Conservation (phyloP, 2,329 filamentous ascomycete species). For the Blastomyces percursus region DNA sequence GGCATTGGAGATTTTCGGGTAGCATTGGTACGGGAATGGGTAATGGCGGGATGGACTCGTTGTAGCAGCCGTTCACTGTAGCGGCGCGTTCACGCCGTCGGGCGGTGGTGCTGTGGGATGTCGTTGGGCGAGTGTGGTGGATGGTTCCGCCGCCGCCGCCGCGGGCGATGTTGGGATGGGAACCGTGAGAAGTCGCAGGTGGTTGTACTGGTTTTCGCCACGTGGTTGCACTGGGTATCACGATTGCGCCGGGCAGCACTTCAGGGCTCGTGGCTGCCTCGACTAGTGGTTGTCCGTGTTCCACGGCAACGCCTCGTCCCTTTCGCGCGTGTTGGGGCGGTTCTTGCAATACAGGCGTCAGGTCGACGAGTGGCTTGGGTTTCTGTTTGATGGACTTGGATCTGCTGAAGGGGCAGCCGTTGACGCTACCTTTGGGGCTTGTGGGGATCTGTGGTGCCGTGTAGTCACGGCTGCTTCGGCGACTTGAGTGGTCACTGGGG, state of each 20-base stretch:
- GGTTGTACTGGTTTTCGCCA: slow-evolving; percentile 25
- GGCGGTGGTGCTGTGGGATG: neutral
- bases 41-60: slow-evolving; percentile 12
- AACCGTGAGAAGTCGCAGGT: neutral
- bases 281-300: slow-evolving; percentile 29
- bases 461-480: slow-evolving; percentile 20
- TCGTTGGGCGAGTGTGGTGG: neutral
- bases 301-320: slow-evolving; percentile 33
- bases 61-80: slow-evolving; percentile 10
- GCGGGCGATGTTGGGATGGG: neutral
- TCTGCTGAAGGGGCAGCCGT: slow-evolving; percentile 32
- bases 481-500: slow-evolving; percentile 8
- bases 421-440: slow-evolving; percentile 15
- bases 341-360: slow-evolving; percentile 54
- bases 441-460: slow-evolving; percentile 2
- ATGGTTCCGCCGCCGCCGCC: neutral
- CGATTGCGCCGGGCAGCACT: slow-evolving; percentile 22
- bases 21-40: slow-evolving; percentile 2
- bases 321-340: slow-evolving; percentile 39
- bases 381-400: slow-evolving; percentile 36
- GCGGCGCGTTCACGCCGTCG: neutral
- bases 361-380: slow-evolving; percentile 55
- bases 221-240: slow-evolving; percentile 29
- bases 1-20: slow-evolving; percentile 8
- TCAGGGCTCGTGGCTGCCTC: slow-evolving; percentile 35